Percentiles rank a stretch among this genome's conserved stretches.
Evolutionary conservation across 495 filamentous ascomycete genomes (phyloP).

Genomic region (Penicillium canariense): DNA sequence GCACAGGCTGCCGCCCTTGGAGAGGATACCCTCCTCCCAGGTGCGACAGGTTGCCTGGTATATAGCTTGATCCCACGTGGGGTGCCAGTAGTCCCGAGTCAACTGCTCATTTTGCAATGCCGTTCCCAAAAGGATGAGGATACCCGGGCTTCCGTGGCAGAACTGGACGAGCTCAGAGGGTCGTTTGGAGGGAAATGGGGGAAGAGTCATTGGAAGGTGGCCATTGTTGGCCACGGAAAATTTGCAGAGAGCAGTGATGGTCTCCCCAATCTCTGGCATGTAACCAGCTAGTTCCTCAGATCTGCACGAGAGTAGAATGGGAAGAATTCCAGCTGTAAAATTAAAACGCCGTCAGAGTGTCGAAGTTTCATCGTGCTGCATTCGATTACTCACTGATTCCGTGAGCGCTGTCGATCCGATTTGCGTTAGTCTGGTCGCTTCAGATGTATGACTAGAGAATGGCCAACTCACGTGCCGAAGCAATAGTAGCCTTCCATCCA

Average conservation of each 20-base stretch:
- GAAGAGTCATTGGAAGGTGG: constrained; percentile 41
- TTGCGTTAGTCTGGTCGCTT: constrained; percentile 1
- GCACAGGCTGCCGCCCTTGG: constrained; percentile 48
- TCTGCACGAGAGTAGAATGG: constrained; percentile 40
- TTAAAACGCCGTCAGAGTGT: background rate
- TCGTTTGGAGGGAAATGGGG: constrained; percentile 13
- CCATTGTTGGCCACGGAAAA: constrained; percentile 36
- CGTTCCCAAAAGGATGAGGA: constrained; percentile 36
- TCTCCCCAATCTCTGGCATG: constrained; percentile 35
- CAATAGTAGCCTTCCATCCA: constrained; percentile 43
- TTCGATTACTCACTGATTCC: constrained; percentile 31
- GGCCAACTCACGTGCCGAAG: constrained; percentile 39
- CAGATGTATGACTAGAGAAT: background rate
- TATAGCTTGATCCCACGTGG: constrained; percentile 42
- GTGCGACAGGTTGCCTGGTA: constrained; percentile 36
- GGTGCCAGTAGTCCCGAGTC: constrained; percentile 32
- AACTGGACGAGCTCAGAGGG: constrained; percentile 42
- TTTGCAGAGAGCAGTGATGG: constrained; percentile 39
- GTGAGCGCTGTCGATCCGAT: constrained; percentile 22
- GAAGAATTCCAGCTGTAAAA: constrained; percentile 39
- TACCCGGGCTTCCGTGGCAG: constrained; percentile 46
- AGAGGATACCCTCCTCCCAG: constrained; percentile 48
- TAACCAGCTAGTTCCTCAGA: constrained; percentile 29
- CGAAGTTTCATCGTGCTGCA: background rate
- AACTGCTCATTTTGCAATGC: constrained; percentile 31